Evolutionary conservation across 768 basidiomycete genomes (phyloP).

Genomic region (Phanerodontia chrysosporium): DNA sequence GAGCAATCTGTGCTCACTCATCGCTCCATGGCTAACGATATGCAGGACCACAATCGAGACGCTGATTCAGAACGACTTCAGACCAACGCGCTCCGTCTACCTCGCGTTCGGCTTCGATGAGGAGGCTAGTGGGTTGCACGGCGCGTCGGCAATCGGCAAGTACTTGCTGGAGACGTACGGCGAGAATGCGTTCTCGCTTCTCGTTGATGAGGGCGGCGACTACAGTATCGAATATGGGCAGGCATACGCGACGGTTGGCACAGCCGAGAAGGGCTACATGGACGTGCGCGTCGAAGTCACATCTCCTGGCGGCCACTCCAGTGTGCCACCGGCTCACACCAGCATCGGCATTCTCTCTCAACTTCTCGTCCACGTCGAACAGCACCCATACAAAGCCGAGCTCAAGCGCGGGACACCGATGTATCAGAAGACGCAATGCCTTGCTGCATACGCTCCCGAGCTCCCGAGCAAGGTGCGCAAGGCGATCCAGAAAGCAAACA

Average conservation of each 20-base stretch:
- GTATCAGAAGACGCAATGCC: constrained; percentile 37
- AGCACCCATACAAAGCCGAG: constrained; percentile 34
- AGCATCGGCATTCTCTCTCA: constrained; percentile 49
- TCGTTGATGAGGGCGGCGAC: constrained; percentile 56
- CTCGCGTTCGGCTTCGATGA: constrained; percentile 50
- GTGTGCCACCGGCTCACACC: constrained; percentile 49
- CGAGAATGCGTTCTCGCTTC: constrained; percentile 43
- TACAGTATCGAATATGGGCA: constrained; percentile 26
- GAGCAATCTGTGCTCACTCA: neutral
- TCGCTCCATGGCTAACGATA: neutral
- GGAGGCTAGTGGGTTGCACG: constrained; percentile 34
- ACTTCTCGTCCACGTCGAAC: constrained; percentile 44
- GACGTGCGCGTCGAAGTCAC: constrained; percentile 38
- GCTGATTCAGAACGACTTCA: constrained; percentile 40
- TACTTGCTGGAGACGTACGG: constrained; percentile 43
- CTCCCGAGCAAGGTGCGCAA: constrained; percentile 28
- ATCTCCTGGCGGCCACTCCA: constrained; percentile 52
- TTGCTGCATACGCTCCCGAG: constrained; percentile 37
- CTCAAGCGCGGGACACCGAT: constrained; percentile 28
- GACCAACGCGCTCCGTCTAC: constrained; percentile 39
- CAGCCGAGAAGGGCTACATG: constrained; percentile 41
- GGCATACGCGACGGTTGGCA: constrained; percentile 26
- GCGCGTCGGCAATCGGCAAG: constrained; percentile 36
- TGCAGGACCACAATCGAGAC: constrained; percentile 39
- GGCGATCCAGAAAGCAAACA: constrained; percentile 23